Conservation (phyloP, 441 rosid species). For the Codiaeum variegatum region DNA sequence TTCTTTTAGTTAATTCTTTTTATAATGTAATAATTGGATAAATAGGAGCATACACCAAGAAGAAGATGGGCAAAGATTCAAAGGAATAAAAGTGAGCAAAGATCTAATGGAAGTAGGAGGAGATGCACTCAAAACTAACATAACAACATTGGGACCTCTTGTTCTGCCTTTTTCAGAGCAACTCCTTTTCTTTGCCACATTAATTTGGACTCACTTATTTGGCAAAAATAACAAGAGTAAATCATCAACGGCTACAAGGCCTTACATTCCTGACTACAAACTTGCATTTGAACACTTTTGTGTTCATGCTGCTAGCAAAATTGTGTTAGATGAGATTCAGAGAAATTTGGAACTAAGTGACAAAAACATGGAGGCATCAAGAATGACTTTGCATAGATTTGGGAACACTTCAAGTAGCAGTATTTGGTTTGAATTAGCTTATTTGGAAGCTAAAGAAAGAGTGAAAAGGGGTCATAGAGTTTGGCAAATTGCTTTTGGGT, state of each 20-base stretch:
- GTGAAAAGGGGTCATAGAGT: constrained; percentile 70
- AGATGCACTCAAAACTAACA: constrained; percentile 84
- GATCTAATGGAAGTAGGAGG: constrained; percentile 80
- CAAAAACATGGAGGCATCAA: constrained; percentile 71
- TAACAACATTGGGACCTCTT: constrained; percentile 84
- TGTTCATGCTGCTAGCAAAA: constrained; percentile 76
- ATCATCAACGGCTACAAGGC: constrained; percentile 45
- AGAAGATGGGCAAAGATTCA: constrained; percentile 72
- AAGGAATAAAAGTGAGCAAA: constrained; percentile 72
- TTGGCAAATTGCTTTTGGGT: constrained; percentile 87
- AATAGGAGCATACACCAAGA: constrained; percentile 72
- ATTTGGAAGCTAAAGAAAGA: constrained; percentile 78
- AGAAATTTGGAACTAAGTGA: constrained; percentile 76
- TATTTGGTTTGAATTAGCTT: constrained; percentile 85
- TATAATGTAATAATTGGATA: no score
- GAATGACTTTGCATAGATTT: constrained; percentile 78
- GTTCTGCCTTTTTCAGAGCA: constrained; percentile 92
- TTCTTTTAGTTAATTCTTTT: not conserved
- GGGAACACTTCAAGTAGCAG: constrained; percentile 91
- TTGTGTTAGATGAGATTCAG: constrained; percentile 74
- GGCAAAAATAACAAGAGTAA: constrained; percentile 17
- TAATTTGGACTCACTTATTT: constrained; percentile 43
- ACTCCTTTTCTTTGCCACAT: constrained; percentile 65
- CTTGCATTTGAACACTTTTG: constrained; percentile 90
- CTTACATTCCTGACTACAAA: constrained; percentile 90